Evolutionary conservation across 148 eudicot genomes (phyloP).

Genomic region (Arctostaphylos glauca): DNA sequence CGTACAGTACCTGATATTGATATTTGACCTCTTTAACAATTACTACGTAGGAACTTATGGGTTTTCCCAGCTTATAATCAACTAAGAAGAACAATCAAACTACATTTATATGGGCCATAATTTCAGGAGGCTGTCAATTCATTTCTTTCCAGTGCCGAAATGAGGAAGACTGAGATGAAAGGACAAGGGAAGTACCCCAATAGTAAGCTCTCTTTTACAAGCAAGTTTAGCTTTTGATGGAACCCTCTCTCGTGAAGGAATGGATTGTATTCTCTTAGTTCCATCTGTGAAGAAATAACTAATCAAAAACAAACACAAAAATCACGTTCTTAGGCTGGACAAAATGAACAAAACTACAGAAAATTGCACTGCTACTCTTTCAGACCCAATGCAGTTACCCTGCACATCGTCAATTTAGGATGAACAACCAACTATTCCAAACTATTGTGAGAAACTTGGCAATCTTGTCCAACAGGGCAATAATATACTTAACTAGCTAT

Average conservation of each 20-base stretch:
- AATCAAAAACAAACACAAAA: conserved; percentile 7
- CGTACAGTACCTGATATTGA: not conserved
- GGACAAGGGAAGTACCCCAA: conserved; percentile 45
- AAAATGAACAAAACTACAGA: not conserved
- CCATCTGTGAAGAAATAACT: conserved; percentile 44
- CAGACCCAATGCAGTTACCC: not conserved
- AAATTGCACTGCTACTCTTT: not conserved
- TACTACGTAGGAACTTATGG: not conserved
- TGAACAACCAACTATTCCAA: not conserved
- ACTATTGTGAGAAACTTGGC: not conserved
- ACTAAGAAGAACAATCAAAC: not conserved
- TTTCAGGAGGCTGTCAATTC: not conserved
- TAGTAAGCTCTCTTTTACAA: conserved; percentile 59
- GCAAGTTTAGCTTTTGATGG: conserved; percentile 64
- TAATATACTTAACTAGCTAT: not conserved
- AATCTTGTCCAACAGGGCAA: not conserved
- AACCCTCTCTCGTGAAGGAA: conserved; percentile 69
- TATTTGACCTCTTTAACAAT: not conserved
- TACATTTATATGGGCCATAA: not conserved
- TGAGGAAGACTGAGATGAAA: not conserved
- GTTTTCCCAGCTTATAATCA: not conserved
- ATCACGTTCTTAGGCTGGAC: not conserved
- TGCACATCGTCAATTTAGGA: not conserved
- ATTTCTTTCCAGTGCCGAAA: not conserved
- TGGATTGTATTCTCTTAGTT: conserved; percentile 69